phyloP scores from a whole-genome alignment of 352 stramenopile species.

The Pythium angustatum region DNA sequence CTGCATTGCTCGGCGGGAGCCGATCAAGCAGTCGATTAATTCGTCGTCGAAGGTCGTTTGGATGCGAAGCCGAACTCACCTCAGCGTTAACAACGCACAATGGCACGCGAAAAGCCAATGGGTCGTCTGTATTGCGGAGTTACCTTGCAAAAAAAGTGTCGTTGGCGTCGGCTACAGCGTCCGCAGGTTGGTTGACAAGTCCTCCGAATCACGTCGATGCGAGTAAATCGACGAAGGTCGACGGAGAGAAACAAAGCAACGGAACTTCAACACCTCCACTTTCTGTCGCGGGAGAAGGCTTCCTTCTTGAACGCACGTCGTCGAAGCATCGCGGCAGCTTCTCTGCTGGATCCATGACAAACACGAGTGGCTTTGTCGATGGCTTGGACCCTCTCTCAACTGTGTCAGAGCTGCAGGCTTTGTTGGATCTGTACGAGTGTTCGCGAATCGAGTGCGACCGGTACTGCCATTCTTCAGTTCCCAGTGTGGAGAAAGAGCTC shows the following conservation, averaged over 20 bases:
- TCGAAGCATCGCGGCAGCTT: conserved; percentile 25
- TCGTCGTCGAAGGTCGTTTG: conserved; percentile 68
- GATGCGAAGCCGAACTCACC: conserved; percentile 60
- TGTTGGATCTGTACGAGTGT: conserved; percentile 70
- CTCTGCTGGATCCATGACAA: neutral
- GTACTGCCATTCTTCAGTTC: conserved; percentile 65
- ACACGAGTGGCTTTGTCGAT: neutral
- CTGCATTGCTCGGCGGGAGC: neutral
- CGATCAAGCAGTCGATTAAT: conserved; percentile 36
- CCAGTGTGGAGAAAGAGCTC: conserved; percentile 68
- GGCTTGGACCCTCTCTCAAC: conserved; percentile 8
- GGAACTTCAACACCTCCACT: conserved; percentile 28
- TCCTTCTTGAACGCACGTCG: conserved; percentile 6
- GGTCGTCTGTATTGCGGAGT: conserved; percentile 43
- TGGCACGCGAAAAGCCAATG: conserved; percentile 42
- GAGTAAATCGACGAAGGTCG: neutral
- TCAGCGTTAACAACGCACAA: conserved; percentile 18
- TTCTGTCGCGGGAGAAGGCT: neutral
- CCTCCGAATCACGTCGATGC: conserved; percentile 3
- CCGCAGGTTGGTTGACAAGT: conserved; percentile 19
- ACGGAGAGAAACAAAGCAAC: conserved; percentile 11
- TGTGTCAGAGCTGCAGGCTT: conserved; percentile 41
- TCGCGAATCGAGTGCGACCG: conserved; percentile 69
- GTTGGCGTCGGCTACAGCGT: conserved; percentile 20
- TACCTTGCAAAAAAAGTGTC: conserved; percentile 42